A percentile compares a stretch with the other conserved stretches of the same genome.
Evolutionary conservation across 768 basidiomycete species (phyloP).

Genomic region (Cystofilobasidium capitatum): DNA sequence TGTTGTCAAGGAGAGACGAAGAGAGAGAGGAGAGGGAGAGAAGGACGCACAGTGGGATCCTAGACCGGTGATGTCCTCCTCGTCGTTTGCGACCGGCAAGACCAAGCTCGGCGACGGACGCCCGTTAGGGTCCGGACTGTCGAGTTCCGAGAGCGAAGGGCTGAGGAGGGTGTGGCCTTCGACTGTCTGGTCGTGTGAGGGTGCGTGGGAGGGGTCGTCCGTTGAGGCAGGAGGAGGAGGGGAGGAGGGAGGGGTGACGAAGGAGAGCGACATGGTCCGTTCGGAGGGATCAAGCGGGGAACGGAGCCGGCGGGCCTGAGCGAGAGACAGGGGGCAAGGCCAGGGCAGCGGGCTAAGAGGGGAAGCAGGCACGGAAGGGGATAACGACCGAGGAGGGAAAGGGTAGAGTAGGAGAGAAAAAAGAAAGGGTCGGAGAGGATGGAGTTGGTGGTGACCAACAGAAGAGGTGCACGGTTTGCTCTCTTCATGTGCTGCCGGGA

Average conservation of each 20-base stretch:
- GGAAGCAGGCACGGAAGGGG: not conserved
- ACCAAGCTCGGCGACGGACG: not conserved
- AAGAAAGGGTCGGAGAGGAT: not conserved
- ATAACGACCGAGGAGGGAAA: not conserved
- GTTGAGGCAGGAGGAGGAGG: no score
- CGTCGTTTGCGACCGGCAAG: not conserved
- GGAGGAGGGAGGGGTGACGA: constrained; percentile 25
- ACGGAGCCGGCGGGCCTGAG: not conserved
- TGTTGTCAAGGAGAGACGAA: not conserved
- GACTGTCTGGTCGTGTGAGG: no score
- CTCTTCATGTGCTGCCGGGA: no score
- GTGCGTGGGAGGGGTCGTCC: constrained; percentile 11
- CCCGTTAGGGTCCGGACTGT: not conserved
- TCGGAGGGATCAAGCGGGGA: not conserved
- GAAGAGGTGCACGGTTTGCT: not conserved
- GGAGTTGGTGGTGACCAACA: not conserved
- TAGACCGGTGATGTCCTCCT: constrained; percentile 24
- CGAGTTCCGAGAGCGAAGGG: constrained; percentile 1
- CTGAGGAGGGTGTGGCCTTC: not conserved
- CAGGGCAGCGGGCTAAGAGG: not conserved
- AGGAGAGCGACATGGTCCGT: constrained; percentile 2
- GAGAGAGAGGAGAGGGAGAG: not conserved
- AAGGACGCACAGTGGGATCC: constrained; percentile 12
- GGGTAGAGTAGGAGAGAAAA: not conserved
- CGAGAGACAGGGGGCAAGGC: not conserved